Evolutionary conservation across 2,329 filamentous ascomycete genomes (phyloP).

Genomic region (Exophiala sp.): DNA sequence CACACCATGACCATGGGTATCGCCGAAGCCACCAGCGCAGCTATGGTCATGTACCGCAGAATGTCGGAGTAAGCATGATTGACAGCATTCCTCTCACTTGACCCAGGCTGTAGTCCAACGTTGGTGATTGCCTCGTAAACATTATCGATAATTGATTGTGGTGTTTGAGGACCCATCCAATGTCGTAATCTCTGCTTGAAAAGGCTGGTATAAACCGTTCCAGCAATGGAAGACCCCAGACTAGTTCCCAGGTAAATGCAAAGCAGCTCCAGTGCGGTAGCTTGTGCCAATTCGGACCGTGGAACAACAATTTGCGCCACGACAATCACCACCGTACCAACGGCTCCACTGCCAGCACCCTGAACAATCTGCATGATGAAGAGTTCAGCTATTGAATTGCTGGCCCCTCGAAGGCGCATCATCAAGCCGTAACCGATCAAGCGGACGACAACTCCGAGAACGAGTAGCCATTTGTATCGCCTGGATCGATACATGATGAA

Average conservation of each 20-base stretch:
- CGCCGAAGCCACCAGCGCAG: conserved; percentile 29
- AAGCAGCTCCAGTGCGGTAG: conserved; percentile 46
- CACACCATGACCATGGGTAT: conserved; percentile 28
- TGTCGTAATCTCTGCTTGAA: conserved; percentile 37
- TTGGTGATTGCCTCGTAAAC: conserved; percentile 48
- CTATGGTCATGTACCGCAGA: conserved; percentile 32
- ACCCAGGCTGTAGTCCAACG: conserved; percentile 40
- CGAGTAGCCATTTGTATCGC: conserved; percentile 48
- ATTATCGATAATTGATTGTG: conserved; percentile 32
- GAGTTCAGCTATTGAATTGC: conserved; percentile 43
- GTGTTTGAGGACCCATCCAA: conserved; percentile 36
- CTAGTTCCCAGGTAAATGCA: conserved; percentile 39
- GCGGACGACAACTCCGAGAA: conserved; percentile 42
- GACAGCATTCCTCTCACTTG: conserved; percentile 39
- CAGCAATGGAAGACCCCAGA: conserved; percentile 41
- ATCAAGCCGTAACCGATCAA: conserved; percentile 51
- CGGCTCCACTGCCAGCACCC: conserved; percentile 46
- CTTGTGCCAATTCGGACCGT: conserved; percentile 46
- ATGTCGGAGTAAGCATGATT: conserved; percentile 37
- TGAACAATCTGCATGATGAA: conserved; percentile 48
- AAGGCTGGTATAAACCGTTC: conserved; percentile 48
- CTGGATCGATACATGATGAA: conserved; percentile 42
- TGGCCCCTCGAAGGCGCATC: conserved; percentile 45
- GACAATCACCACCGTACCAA: conserved; percentile 43
- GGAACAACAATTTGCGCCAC: conserved; percentile 45